Percentiles rank a stretch among this genome's conserved stretches.
phyloP scores from a whole-genome alignment of 1,284 basidiomycete species.

The Bjerkandera adusta region DNA sequence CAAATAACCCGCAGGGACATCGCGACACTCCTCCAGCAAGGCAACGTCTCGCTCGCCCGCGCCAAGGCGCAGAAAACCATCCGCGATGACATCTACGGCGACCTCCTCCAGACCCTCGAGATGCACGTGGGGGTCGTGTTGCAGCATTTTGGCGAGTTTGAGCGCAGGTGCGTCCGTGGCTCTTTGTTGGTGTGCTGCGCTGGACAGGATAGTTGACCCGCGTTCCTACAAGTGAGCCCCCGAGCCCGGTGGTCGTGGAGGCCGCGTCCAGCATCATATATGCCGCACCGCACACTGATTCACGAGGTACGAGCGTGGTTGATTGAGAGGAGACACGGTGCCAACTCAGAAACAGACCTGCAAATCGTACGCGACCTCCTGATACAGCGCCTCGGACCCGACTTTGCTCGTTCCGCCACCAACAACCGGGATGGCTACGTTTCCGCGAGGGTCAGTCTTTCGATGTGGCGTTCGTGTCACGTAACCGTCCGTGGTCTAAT shows the following conservation, averaged over 20 bases:
- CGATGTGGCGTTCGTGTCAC: not conserved
- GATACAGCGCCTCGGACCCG: constrained; percentile 50
- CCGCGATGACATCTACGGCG: constrained; percentile 57
- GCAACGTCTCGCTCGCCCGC: constrained; percentile 59
- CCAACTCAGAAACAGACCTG: constrained; percentile 44
- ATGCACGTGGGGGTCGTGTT: constrained; percentile 62
- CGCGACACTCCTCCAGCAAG: constrained; percentile 58
- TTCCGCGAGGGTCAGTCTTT: constrained; percentile 44
- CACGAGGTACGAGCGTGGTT: constrained; percentile 44
- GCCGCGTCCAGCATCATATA: constrained; percentile 67
- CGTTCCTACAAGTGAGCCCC: constrained; percentile 32
- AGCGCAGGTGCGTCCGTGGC: constrained; percentile 39
- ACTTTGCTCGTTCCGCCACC: constrained; percentile 54
- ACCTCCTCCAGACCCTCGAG: constrained; percentile 62
- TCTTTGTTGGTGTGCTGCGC: no score
- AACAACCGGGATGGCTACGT: constrained; percentile 54
- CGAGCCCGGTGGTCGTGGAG: constrained; percentile 53
- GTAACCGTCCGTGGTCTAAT: constrained; percentile 3
- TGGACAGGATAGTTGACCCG: not conserved
- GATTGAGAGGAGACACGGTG: not conserved
- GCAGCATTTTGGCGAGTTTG: constrained; percentile 56
- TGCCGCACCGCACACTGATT: constrained; percentile 53
- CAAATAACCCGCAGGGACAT: constrained; percentile 64
- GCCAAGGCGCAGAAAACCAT: constrained; percentile 67
- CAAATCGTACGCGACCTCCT: constrained; percentile 51